Evolutionary conservation across 441 rosid genomes (phyloP).

Genomic region (Geranium incanum): DNA sequence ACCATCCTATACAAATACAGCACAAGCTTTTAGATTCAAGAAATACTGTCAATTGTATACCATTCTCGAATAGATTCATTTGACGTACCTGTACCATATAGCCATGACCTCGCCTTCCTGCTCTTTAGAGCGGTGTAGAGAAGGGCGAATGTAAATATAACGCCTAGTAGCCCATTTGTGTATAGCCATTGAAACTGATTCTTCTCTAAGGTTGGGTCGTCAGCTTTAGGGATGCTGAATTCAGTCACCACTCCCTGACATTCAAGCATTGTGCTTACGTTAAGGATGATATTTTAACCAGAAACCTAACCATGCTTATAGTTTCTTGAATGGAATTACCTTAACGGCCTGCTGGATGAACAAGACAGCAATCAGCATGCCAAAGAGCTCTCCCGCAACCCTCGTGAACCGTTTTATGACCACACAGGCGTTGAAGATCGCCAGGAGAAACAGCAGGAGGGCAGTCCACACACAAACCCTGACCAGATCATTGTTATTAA

Average conservation of each 20-base stretch:
- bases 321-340: slow-evolving; percentile 32
- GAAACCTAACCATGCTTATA: not conserved
- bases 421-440: slow-evolving; percentile 55
- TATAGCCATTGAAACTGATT: slow-evolving; percentile 67
- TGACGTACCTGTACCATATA: slow-evolving; percentile 55
- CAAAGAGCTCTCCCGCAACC: slow-evolving; percentile 84
- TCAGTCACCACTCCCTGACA: slow-evolving; percentile 67
- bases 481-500: slow-evolving; percentile 15
- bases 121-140: slow-evolving; percentile 54
- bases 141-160: slow-evolving; percentile 64
- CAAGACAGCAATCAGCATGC: slow-evolving; percentile 75
- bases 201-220: slow-evolving; percentile 40
- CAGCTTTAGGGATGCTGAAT: slow-evolving; percentile 47
- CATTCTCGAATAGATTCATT: not conserved
- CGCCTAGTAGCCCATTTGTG: slow-evolving; percentile 63
- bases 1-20: slow-evolving; percentile 40
- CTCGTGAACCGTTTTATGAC: slow-evolving; percentile 66
- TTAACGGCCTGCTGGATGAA: slow-evolving; percentile 80
- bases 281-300: slow-evolving; percentile 3
- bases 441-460: slow-evolving; percentile 53
- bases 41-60: not conserved
- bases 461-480: slow-evolving; percentile 94
- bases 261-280: slow-evolving; percentile 6
- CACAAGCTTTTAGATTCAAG: not conserved
- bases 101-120: slow-evolving; percentile 71